Percentiles rank a stretch among this genome's conserved stretches.
phyloP scores from a whole-genome alignment of 1,284 basidiomycete genomes.

The Pyrrhoderma lamaoense region DNA sequence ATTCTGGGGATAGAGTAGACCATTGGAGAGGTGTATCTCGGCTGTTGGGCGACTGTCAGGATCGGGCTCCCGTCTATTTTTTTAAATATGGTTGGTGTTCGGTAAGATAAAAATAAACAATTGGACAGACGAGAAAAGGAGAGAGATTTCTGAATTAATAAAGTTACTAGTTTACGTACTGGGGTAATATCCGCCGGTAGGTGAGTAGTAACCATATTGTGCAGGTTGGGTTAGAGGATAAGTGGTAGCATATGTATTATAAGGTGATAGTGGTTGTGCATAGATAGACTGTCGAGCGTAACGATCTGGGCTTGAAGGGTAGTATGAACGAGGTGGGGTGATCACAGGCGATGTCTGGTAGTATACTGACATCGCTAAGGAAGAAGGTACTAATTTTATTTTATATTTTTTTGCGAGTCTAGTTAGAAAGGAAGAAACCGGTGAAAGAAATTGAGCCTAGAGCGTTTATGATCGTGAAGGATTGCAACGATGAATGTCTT shows the following conservation, averaged over 20 bases:
- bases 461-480: too few species aligned
- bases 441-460: too few species aligned
- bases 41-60: conserved; percentile 7
- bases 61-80: neutral
- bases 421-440: too few species aligned
- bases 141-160: too few species aligned
- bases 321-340: conserved; percentile 11
- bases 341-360: conserved; percentile 10
- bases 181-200: conserved; percentile 5
- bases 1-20: neutral
- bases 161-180: too few species aligned
- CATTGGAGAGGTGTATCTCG: conserved; percentile 11
- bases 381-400: neutral
- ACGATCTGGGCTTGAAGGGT: neutral
- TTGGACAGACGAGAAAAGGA: neutral
- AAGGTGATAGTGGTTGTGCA: conserved; percentile 4
- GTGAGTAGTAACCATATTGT: conserved; percentile 1
- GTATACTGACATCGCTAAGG: conserved; percentile 10
- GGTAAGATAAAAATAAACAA: neutral
- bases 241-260: neutral
- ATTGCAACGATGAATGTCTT: too few species aligned
- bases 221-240: neutral
- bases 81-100: too few species aligned
- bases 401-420: too few species aligned
- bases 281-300: neutral